Conservation (phyloP, 108 stramenopile species). For the Cyclotella cryptica region DNA sequence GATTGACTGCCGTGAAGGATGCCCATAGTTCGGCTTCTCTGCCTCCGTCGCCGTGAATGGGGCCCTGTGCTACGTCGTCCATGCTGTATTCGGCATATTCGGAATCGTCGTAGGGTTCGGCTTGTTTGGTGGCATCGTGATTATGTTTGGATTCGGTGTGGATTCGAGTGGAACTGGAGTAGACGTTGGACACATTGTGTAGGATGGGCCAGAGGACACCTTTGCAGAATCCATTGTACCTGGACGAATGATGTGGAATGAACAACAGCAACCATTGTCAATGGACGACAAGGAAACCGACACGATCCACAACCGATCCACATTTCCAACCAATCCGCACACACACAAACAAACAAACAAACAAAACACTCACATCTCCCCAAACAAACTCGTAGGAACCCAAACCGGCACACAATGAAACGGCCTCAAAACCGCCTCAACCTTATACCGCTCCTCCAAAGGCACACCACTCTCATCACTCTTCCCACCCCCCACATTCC, state of each 20-base stretch:
- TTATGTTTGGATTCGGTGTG: conserved; percentile 31
- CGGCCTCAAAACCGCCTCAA: conserved; percentile 88
- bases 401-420: conserved; percentile 98
- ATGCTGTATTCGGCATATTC: conserved; percentile 76
- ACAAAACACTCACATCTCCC: conserved; percentile 89
- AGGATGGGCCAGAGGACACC: conserved; percentile 95
- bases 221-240: conserved; percentile 98
- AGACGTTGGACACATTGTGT: conserved; percentile 94
- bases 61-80: conserved; percentile 85
- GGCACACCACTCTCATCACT: conserved; percentile 86
- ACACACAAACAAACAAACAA: conserved; percentile 35
- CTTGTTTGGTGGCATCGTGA: conserved; percentile 27
- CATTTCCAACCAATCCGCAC: background rate
- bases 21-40: conserved; percentile 88
- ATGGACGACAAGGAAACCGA: background rate
- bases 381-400: conserved; percentile 82
- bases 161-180: conserved; percentile 53
- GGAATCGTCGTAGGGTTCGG: conserved; percentile 44
- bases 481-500: conserved; percentile 64
- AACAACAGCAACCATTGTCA: background rate
- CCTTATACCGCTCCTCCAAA: conserved; percentile 76
- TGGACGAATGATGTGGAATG: conserved; percentile 17
- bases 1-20: conserved; percentile 92
- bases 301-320: background rate
- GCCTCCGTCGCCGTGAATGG: conserved; percentile 86